Evolutionary conservation across 192 early-diverging fungal genomes (phyloP), one percentile per base, ranked within the genome.

Genomic region (Funneliformis geosporum): DNA sequence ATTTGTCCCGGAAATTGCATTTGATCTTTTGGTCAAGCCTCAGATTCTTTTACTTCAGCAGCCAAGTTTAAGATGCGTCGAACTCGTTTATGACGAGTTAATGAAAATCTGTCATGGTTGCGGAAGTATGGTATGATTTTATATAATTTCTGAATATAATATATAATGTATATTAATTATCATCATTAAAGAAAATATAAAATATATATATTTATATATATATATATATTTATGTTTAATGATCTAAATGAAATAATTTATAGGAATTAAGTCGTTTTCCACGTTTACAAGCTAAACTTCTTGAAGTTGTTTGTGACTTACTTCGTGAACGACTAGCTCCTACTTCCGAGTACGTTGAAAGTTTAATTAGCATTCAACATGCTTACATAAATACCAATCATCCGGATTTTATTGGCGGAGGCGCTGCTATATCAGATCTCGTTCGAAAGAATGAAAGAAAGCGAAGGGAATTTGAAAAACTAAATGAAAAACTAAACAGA

Each of bases 351-450:
- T 95, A 93, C 81, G 93, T 95, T 2, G 93, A 92, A 79, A 95
- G 92, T 76, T 81, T 95, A 81, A 92, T 95, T 80, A 84, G 90
- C 61, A 95, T 95, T 80, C 90, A 95, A 82, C 91, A 90, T 60
- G 91, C 93, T 0, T 95, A 95, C 77, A 93, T 95, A 80, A 95
- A 95, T 79, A 95, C 94, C 74, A 93, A 93, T 83, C 94, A 95
- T 75, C 92, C 93, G 0, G 94, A 95, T 80, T 95, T 95, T 83
- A 89, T 95, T 77, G 94, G 94, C 18, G 94, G 91, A 0, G 90
- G 89, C 0, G 91, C 90, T 16, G 93, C 94, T n/a, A 89, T 95
- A 84, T 87, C 84, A 27, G 89, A 89, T 33, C 78, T 95, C 62
- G 90, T 94, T 83, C 89, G 87, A 55, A 88, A 88, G 73, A 85